phyloP scores from a whole-genome alignment of 2,329 filamentous ascomycete species.

The Sclerotinia spermophila region DNA sequence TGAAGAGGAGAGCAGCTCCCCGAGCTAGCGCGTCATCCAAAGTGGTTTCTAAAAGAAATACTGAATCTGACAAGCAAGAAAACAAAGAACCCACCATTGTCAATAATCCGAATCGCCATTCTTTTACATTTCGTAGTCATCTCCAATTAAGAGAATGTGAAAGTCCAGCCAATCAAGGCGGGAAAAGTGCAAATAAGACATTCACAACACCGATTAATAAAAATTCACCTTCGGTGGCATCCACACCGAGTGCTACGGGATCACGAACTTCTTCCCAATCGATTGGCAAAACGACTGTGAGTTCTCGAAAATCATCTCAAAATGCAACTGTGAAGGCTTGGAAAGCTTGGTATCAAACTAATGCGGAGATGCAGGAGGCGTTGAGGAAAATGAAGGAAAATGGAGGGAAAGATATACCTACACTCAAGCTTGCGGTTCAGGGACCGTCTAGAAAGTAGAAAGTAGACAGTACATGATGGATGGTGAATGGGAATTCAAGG shows the following conservation, averaged over 20 bases:
- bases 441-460: no score
- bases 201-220: not conserved
- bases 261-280: not conserved
- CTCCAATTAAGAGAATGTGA: accelerated
- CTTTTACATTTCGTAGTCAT: not conserved
- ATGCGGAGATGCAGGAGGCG: not conserved
- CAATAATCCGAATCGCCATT: not conserved
- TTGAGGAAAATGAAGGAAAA: no score
- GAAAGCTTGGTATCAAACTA: not conserved
- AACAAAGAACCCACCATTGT: accelerated
- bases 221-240: not conserved
- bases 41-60: not conserved
- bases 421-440: not conserved
- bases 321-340: not conserved
- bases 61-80: not conserved
- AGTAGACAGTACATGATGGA: no score
- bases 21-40: not conserved
- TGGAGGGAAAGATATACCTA: not conserved
- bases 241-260: not conserved
- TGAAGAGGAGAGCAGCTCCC: not conserved
- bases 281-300: not conserved
- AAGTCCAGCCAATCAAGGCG: accelerated
- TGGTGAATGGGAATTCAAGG: not conserved
- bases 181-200: not conserved
- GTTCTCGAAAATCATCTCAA: not conserved